phyloP scores from a whole-genome alignment of 306 rosid genomes.

The Vachellia collinsii region DNA sequence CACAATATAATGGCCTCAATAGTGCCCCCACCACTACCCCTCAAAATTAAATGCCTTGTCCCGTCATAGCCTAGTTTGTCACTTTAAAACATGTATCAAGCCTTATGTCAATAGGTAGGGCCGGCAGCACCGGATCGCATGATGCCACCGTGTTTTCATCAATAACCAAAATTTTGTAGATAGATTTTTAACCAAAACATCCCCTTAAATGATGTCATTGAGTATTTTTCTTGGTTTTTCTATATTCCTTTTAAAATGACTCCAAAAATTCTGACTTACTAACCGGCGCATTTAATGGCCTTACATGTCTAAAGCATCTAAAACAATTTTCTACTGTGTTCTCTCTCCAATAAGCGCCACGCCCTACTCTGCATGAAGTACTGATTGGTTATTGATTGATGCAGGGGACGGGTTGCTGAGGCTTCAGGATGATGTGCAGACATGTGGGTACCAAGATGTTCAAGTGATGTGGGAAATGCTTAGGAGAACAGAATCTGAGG shows the following conservation, averaged over 20 bases:
- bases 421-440: slow-evolving; percentile 77
- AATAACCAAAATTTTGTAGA: no score
- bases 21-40: background rate
- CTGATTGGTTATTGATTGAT: background rate
- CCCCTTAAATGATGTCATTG: background rate
- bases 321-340: no score
- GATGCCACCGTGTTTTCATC: no score
- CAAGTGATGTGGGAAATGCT: slow-evolving; percentile 95
- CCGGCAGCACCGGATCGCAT: background rate
- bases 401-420: slow-evolving; percentile 73
- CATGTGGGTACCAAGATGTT: slow-evolving; percentile 81
- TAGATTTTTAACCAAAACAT: no score
- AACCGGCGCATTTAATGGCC: no score
- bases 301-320: no score
- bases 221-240: no score
- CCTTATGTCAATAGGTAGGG: background rate
- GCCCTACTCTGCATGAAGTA: no score
- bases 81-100: background rate
- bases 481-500: slow-evolving; percentile 29
- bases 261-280: no score
- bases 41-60: background rate
- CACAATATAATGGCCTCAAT: slow-evolving; percentile 4
- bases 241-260: no score
- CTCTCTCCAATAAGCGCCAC: no score
- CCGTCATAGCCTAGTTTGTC: background rate